phyloP scores from a whole-genome alignment of 495 filamentous ascomycete species.

The Xylaria bambusicola region DNA sequence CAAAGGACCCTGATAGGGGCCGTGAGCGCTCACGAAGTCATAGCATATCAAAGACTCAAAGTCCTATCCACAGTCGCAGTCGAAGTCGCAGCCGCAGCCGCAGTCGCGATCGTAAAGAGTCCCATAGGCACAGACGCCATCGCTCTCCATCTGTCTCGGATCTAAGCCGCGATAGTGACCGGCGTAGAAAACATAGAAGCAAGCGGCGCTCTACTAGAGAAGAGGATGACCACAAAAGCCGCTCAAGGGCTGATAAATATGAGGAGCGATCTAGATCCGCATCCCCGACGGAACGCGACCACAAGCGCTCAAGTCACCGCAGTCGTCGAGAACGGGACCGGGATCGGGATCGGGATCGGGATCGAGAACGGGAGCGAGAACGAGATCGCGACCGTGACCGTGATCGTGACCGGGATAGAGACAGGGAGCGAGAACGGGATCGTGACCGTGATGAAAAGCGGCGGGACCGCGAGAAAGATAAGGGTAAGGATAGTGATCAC shows the following conservation, averaged over 20 bases:
- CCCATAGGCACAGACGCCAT: conserved; percentile 57
- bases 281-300: conserved; percentile 50
- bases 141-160: conserved; percentile 55
- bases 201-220: conserved; percentile 43
- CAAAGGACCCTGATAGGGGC: conserved; percentile 30
- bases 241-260: conserved; percentile 38
- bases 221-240: conserved; percentile 40
- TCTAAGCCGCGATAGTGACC: conserved; percentile 53
- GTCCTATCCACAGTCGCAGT: conserved; percentile 36
- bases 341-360: conserved; percentile 36
- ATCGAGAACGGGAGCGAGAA: conserved; percentile 37
- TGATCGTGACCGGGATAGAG: conserved; percentile 44
- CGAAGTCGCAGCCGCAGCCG: conserved; percentile 46
- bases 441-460: conserved; percentile 48
- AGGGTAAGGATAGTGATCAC: conserved; percentile 36
- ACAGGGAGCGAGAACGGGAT: conserved; percentile 51
- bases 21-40: conserved; percentile 29
- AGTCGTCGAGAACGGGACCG: conserved; percentile 50
- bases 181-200: conserved; percentile 51
- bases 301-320: conserved; percentile 53
- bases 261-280: conserved; percentile 53
- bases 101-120: conserved; percentile 53
- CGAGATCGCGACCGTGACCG: conserved; percentile 43
- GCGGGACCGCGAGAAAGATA: conserved; percentile 48
- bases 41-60: conserved; percentile 28